phyloP scores from a whole-genome alignment of 352 stramenopile species.

The Pythium periplocum region DNA sequence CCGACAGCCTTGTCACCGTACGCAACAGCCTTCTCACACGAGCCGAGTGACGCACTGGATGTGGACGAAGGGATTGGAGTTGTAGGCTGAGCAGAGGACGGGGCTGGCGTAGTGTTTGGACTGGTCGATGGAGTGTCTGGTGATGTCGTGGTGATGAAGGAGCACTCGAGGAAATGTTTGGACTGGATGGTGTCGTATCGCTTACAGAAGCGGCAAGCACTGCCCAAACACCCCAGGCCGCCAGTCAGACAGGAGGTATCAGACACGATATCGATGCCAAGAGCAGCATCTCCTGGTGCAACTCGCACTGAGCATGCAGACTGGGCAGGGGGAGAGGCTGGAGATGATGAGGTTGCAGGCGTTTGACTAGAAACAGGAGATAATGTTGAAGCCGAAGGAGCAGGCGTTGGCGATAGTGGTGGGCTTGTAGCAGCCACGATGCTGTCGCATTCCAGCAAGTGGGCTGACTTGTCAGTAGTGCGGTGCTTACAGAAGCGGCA shows the following conservation, averaged over 20 bases:
- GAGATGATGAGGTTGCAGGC: too few species aligned
- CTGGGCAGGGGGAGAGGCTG: too few species aligned
- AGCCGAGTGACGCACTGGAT: too few species aligned
- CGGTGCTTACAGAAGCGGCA: constrained; percentile 10
- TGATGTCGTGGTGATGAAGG: neutral
- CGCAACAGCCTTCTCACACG: constrained; percentile 4
- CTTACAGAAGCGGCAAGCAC: constrained; percentile 10
- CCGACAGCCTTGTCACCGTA: constrained; percentile 9
- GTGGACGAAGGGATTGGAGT: too few species aligned
- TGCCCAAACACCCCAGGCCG: constrained; percentile 9
- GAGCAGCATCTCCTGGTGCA: neutral
- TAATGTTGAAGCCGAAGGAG: too few species aligned
- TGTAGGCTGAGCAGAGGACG: too few species aligned
- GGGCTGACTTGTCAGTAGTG: neutral
- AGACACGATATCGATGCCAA: constrained; percentile 5
- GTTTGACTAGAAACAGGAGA: too few species aligned
- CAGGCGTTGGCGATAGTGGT: too few species aligned
- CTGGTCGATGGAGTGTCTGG: too few species aligned
- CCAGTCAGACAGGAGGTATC: constrained; percentile 10
- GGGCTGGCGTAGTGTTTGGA: too few species aligned
- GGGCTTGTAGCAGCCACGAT: neutral
- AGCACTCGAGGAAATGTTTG: neutral
- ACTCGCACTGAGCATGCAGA: neutral
- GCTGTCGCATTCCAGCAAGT: neutral
- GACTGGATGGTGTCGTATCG: constrained; percentile 6